Evolutionary conservation across 163 green algal genomes (phyloP), one percentile per base, ranked within the genome.

Genomic region (Chloromonas sp.): DNA sequence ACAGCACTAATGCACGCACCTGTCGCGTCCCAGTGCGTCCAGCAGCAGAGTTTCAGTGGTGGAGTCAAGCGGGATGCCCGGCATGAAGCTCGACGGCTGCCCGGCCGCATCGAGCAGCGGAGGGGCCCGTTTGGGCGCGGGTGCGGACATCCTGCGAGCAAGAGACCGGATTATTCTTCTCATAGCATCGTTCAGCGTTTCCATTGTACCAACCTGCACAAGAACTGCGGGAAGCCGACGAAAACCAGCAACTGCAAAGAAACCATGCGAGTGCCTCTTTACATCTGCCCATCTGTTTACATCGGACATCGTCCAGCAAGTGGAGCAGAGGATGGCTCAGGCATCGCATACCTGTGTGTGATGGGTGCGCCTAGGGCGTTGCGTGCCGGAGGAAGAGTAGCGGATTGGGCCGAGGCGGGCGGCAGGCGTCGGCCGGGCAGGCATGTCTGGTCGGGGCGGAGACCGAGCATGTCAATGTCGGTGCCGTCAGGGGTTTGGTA

Each of bases 401-500:
- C 66, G 11, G 8, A 76, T 76, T 76, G 66, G 5, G 13, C 71
- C 2, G 5, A 5, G 14, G 71, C 71, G 13, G 36, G 5, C 13
- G 13, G 2, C 71, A 59, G 71, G 71, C 13, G 71, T 14, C 5
- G 14, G 71, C 13, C 11, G 71, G 71, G 71, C 14, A 14, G 36
- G 87, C 93, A 97, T 0, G 86, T 79, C 15, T 81, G 74, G 85
- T 98, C 94, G 1, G 95, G 95, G 3, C 86, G 36, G 85, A 98
- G 88, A 60, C 95, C 95, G 1, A 93, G 80, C 2, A 90, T 66
- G 82, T 96, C 94, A 8, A 96, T 96, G 36, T 89, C 84, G 3
- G 88, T 87, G 78, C 91, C 87, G 15, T 81, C 70, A 1, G 94
- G 93, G 0, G 96, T 98, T 70, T 91, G 77, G 90, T 98, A 98